Conservation (phyloP, 306 rosid genomes). For the Citrullus mucosospermus region DNA sequence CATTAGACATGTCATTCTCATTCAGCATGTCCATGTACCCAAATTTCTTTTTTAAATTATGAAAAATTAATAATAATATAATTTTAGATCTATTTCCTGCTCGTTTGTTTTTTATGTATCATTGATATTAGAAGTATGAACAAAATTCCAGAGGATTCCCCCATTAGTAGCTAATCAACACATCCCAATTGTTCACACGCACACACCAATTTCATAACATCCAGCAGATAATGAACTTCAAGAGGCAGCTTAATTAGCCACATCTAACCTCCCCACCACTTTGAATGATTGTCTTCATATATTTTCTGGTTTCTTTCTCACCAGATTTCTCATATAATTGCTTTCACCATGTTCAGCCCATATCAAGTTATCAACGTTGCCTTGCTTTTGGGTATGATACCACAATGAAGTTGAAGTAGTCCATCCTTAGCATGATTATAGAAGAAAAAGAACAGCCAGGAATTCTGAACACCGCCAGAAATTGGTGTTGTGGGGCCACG, state of each 20-base stretch:
- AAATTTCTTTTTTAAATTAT: neutral
- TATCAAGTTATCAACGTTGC: neutral
- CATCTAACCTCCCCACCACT: neutral
- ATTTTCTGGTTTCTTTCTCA: neutral
- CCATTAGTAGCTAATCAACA: neutral
- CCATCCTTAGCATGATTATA: neutral
- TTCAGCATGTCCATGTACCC: neutral
- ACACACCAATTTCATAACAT: too few relatives aligned
- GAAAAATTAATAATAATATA: neutral
- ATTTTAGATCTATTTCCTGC: neutral
- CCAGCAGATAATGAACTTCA: neutral
- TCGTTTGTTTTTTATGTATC: neutral
- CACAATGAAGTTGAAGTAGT: neutral
- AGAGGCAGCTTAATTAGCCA: neutral
- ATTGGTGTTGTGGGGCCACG: too few relatives aligned
- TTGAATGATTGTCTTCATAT: neutral
- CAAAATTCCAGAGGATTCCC: neutral
- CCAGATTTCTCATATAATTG: neutral
- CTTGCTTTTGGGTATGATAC: neutral
- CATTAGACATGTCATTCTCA: neutral
- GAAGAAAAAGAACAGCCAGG: too few relatives aligned
- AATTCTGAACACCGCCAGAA: too few relatives aligned
- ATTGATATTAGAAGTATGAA: neutral
- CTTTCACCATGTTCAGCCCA: neutral
- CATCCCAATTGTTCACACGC: neutral